Evolutionary conservation across 2,329 filamentous ascomycete genomes (phyloP).

Genomic region (Leptographium radiaticola): DNA sequence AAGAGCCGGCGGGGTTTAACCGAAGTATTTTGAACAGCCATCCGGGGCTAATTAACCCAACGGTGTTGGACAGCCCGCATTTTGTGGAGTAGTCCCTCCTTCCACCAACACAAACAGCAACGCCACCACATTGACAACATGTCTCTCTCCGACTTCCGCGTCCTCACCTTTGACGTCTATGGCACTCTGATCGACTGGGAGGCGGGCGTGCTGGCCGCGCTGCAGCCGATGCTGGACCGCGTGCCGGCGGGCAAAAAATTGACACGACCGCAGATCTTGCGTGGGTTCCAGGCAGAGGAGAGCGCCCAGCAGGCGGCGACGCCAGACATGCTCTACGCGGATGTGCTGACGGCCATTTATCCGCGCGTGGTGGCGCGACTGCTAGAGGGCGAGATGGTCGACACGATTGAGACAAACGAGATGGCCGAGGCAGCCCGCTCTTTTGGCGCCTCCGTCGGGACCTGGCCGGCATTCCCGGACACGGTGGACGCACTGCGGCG

Average conservation of each 20-base stretch:
- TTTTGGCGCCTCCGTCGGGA: slow-evolving; percentile 38
- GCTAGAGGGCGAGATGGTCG: slow-evolving; percentile 14
- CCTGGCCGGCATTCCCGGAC: slow-evolving; percentile 46
- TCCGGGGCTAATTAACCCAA: too few species aligned
- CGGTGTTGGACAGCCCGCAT: too few species aligned
- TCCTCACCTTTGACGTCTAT: slow-evolving; percentile 65
- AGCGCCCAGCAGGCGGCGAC: slow-evolving; percentile 36
- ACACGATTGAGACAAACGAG: slow-evolving; percentile 16
- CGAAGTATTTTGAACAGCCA: too few species aligned
- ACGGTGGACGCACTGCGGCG: slow-evolving; percentile 37
- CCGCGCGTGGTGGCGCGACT: slow-evolving; percentile 31
- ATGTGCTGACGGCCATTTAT: slow-evolving; percentile 39
- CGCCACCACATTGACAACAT: slow-evolving; percentile 2
- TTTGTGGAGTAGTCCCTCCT: too few species aligned
- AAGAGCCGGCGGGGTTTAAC: too few species aligned
- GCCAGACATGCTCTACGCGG: slow-evolving; percentile 45
- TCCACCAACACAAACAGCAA: background rate
- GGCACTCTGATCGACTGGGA: slow-evolving; percentile 74
- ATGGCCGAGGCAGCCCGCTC: slow-evolving; percentile 22
- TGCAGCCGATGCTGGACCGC: slow-evolving; percentile 33
- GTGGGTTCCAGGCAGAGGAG: slow-evolving; percentile 28
- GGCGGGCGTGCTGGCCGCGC: slow-evolving; percentile 42
- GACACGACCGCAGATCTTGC: slow-evolving; percentile 16
- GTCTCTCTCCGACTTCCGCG: slow-evolving; percentile 16
- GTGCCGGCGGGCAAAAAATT: slow-evolving; percentile 25